These are phyloP conservation scores for Oryza longistaminata DNA, from an alignment of 176 grass and related monocot species.

Conservation along the genomic window DNA sequence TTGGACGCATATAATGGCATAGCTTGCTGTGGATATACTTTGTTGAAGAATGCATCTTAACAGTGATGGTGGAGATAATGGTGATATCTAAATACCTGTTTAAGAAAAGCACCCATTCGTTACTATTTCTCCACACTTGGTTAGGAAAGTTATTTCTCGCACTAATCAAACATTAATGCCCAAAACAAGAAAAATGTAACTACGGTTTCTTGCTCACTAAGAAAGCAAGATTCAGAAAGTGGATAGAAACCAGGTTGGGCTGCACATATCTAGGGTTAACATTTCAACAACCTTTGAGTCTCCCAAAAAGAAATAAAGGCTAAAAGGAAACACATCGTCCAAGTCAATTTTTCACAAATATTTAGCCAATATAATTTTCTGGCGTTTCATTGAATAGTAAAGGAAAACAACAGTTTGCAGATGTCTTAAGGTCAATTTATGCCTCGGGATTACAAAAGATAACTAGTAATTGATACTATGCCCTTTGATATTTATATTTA, in stretches of 20 bases:
- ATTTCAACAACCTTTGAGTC: background rate
- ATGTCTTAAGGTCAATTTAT: background rate
- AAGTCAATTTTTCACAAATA: background rate
- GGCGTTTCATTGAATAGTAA: background rate
- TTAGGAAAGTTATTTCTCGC: constrained; percentile 17
- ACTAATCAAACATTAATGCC: background rate
- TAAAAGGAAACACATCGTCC: background rate
- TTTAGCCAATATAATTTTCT: constrained; percentile 10
- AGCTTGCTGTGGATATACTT: constrained; percentile 55
- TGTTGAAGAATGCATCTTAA: constrained; percentile 47
- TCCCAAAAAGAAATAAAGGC: no score
- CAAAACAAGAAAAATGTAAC: background rate
- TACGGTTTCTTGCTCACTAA: background rate
- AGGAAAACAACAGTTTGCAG: background rate
- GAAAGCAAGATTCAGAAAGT: background rate
- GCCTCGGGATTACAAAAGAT: constrained; percentile 2
- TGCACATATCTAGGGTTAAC: background rate
- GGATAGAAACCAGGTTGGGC: background rate
- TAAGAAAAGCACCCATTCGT: constrained; percentile 39
- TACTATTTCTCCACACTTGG: constrained; percentile 23
- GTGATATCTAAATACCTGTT: constrained; percentile 65
- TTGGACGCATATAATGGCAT: constrained; percentile 66
- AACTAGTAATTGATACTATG: background rate
- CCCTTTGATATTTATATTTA: background rate
- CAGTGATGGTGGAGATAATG: constrained; percentile 74